Conservation (phyloP, 345 rosid species). For the Tarenaya hassleriana region DNA sequence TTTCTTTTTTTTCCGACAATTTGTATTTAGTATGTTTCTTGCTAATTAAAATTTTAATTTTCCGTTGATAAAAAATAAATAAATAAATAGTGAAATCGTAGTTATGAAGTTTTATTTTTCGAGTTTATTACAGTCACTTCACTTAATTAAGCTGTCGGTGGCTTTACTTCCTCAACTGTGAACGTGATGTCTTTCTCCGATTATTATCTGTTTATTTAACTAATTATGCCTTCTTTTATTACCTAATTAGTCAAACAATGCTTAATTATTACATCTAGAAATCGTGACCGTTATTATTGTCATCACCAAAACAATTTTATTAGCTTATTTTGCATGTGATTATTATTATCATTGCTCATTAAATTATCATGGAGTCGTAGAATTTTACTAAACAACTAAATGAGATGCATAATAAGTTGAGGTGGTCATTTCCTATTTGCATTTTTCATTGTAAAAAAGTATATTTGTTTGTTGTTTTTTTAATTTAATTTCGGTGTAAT, state of each 20-base stretch:
- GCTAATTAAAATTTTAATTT: background rate
- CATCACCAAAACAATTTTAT: background rate
- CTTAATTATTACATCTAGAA: background rate
- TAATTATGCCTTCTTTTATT: too few relatives aligned
- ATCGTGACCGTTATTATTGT: background rate
- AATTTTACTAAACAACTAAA: too few relatives aligned
- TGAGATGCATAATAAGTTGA: background rate
- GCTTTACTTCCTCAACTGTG: too few relatives aligned
- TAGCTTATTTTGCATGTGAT: too few relatives aligned
- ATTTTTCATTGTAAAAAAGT: background rate
- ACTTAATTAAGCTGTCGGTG: too few relatives aligned
- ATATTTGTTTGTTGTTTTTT: too few relatives aligned
- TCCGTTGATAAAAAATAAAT: background rate
- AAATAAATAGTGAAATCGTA: background rate
- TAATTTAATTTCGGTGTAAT: background rate
- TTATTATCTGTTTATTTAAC: too few relatives aligned
- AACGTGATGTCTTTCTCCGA: too few relatives aligned
- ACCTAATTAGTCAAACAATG: too few relatives aligned
- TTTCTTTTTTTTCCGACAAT: conserved; percentile 10
- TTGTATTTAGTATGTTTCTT: conserved; percentile 14
- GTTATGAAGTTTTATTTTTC: background rate
- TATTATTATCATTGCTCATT: too few relatives aligned
- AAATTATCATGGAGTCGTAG: too few relatives aligned
- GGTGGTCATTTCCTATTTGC: background rate
- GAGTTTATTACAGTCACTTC: background rate